Conservation (phyloP, 169 alveolate genomes). For the Cystoisospora suis region DNA sequence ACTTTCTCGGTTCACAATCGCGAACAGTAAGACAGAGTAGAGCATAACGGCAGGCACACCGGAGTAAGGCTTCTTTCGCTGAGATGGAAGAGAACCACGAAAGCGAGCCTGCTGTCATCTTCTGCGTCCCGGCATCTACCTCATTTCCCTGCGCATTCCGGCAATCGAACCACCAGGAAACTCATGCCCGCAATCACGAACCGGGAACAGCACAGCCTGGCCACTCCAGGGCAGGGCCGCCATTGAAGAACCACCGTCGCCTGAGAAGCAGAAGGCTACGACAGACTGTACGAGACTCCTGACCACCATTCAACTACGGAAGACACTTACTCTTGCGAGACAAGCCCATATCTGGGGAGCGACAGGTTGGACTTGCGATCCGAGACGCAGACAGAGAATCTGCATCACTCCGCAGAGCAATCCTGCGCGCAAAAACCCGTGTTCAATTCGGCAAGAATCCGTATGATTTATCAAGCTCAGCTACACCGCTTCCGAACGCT, state of each 20-base stretch:
- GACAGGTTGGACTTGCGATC: slow-evolving; percentile 57
- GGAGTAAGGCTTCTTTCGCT: no score
- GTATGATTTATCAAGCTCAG: background rate
- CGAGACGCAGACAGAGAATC: slow-evolving; percentile 62
- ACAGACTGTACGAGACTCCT: background rate
- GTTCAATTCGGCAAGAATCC: no score
- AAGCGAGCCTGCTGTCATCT: background rate
- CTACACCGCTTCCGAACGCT: no score
- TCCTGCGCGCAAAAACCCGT: no score
- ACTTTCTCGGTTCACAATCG: no score
- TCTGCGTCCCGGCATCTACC: background rate
- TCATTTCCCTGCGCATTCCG: background rate
- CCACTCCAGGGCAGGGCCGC: no score
- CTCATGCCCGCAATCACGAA: background rate
- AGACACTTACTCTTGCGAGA: slow-evolving; percentile 4
- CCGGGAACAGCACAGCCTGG: background rate
- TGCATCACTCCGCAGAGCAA: slow-evolving; percentile 65
- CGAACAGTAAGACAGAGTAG: no score
- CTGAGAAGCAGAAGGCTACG: background rate
- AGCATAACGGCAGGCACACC: no score
- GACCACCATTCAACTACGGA: background rate
- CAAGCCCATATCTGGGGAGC: slow-evolving; percentile 38
- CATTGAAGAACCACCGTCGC: no score
- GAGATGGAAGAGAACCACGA: no score
- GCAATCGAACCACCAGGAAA: background rate